phyloP scores from a whole-genome alignment of 2,329 filamentous ascomycete species.

The Xylariaceae sp. region DNA sequence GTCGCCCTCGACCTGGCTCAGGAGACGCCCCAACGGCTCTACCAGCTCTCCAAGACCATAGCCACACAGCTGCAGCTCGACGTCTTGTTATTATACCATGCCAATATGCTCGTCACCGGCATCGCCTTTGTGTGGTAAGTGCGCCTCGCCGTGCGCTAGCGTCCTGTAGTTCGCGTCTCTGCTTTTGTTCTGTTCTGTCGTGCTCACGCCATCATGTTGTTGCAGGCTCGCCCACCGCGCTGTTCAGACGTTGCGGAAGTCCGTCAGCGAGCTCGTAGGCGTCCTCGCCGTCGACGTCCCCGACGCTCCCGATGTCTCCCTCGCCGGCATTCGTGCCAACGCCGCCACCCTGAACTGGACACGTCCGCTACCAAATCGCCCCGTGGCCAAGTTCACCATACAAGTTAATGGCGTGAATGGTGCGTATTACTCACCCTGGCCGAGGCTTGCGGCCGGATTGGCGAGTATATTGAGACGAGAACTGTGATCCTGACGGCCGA shows the following conservation, averaged over 20 bases:
- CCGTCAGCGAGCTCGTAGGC: constrained; percentile 81
- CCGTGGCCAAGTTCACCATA: constrained; percentile 81
- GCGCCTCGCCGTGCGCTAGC: constrained; percentile 2
- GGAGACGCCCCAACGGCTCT: constrained; percentile 28
- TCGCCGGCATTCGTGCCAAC: constrained; percentile 81
- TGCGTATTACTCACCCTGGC: too few species aligned
- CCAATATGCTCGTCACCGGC: constrained; percentile 48
- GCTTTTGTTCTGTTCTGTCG: too few species aligned
- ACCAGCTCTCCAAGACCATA: constrained; percentile 24
- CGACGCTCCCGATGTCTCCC: constrained; percentile 77
- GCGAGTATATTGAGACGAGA: constrained; percentile 1
- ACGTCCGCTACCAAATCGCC: constrained; percentile 54
- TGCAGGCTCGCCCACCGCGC: constrained; percentile 75
- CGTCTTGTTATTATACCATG: constrained; percentile 39
- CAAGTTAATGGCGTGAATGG: constrained; percentile 90
- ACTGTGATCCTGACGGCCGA: constrained; percentile 10
- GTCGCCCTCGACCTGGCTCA: constrained; percentile 33
- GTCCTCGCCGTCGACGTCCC: constrained; percentile 93
- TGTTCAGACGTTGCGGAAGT: constrained; percentile 82
- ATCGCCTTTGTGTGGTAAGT: constrained; percentile 47
- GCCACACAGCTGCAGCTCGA: constrained; percentile 37
- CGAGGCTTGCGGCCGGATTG: too few species aligned
- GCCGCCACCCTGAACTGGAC: constrained; percentile 91
- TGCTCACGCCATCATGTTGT: constrained; percentile 9
- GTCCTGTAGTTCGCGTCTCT: too few species aligned